Evolutionary conservation across 1,284 basidiomycete species (phyloP).

Genomic region (Naganishia sp.): DNA sequence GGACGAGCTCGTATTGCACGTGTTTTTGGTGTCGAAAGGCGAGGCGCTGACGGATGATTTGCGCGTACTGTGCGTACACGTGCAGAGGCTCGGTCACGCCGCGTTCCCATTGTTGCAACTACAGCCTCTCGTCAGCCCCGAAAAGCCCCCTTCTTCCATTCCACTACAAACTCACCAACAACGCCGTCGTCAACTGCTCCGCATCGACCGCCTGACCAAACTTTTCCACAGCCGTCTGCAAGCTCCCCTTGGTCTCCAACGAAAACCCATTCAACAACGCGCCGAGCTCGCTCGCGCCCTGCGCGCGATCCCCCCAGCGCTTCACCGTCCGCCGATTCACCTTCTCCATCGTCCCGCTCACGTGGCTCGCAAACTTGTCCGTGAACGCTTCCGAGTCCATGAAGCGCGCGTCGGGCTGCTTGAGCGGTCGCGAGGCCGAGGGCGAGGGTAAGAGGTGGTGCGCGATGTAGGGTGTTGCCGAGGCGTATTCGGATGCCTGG

Average conservation of each 20-base stretch:
- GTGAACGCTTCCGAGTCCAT: constrained; percentile 96
- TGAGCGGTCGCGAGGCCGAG: constrained; percentile 77
- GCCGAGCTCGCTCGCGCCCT: constrained; percentile 92
- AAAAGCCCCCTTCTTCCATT: background rate
- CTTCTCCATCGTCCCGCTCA: constrained; percentile 91
- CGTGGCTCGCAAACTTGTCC: constrained; percentile 89
- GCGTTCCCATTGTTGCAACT: constrained; percentile 89
- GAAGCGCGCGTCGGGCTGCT: constrained; percentile 89
- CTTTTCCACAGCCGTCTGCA: constrained; percentile 62
- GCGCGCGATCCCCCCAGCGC: constrained; percentile 88
- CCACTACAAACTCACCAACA: constrained; percentile 63
- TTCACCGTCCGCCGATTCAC: constrained; percentile 88
- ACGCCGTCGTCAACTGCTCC: constrained; percentile 88
- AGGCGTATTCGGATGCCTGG: constrained; percentile 29
- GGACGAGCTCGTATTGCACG: constrained; percentile 95
- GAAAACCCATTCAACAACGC: constrained; percentile 95
- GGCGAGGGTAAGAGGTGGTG: constrained; percentile 73
- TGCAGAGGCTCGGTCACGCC: constrained; percentile 94
- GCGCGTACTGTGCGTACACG: constrained; percentile 92
- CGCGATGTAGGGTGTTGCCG: constrained; percentile 50
- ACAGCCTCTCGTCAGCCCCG: constrained; percentile 20
- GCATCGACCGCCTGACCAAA: constrained; percentile 90
- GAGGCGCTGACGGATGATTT: constrained; percentile 89
- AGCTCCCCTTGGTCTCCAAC: constrained; percentile 72
- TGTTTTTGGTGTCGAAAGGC: constrained; percentile 97